These are phyloP conservation scores for Nakazawaea wyomingensis DNA, from an alignment of 805 yeast genomes.

Conservation along the genomic window DNA sequence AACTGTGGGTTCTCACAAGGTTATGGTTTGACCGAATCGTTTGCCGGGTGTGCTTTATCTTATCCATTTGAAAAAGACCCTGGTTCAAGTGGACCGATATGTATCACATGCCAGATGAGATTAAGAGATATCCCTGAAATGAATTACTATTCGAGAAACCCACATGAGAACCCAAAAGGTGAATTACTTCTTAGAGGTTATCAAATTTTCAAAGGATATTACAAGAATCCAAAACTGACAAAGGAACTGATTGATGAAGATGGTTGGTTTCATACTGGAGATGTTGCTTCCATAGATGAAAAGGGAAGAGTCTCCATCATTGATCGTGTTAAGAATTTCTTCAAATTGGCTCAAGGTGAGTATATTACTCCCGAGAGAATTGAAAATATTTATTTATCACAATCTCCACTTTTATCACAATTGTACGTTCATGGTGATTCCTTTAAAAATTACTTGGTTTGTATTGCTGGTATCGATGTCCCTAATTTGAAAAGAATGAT, in stretches of 20 bases:
- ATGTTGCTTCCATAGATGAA: constrained; percentile 36
- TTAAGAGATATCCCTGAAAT: constrained; percentile 47
- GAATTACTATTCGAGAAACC: constrained; percentile 32
- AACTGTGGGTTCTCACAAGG: constrained; percentile 41
- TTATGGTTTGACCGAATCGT: constrained; percentile 60
- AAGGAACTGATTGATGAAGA: constrained; percentile 36
- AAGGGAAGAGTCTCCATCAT: constrained; percentile 37
- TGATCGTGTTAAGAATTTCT: constrained; percentile 63
- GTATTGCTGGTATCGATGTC: constrained; percentile 56
- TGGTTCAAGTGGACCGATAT: constrained; percentile 44
- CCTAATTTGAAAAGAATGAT: constrained; percentile 15
- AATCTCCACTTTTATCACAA: constrained; percentile 44
- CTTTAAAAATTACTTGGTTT: constrained; percentile 50
- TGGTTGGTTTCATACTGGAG: constrained; percentile 60
- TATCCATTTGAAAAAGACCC: constrained; percentile 30
- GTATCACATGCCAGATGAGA: constrained; percentile 46
- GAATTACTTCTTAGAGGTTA: constrained; percentile 56
- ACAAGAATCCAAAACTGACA: constrained; percentile 44
- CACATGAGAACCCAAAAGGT: constrained; percentile 32
- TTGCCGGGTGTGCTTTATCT: constrained; percentile 46
- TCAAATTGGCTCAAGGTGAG: constrained; percentile 37
- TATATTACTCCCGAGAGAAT: constrained; percentile 42
- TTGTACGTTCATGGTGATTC: constrained; percentile 64
- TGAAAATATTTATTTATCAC: constrained; percentile 47
- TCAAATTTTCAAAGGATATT: constrained; percentile 47